phyloP scores from a whole-genome alignment of 75 land plant genomes.

The Cunninghamia lanceolata region DNA sequence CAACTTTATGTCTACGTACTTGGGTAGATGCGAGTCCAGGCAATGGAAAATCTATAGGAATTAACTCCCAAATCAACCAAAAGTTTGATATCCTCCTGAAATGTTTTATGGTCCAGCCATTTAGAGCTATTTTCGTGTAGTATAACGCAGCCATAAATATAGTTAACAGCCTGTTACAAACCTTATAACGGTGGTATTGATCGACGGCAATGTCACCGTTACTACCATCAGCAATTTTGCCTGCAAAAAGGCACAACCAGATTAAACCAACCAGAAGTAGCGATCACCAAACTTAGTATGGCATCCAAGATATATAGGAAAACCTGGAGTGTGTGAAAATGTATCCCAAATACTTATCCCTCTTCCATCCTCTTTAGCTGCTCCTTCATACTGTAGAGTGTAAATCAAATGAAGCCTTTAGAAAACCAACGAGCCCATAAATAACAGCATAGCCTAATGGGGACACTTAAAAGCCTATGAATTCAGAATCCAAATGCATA shows the following conservation, averaged over 20 bases:
- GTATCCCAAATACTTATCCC: slow-evolving; percentile 42
- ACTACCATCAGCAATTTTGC: slow-evolving; percentile 18
- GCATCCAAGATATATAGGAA: not conserved
- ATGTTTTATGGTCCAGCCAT: not conserved
- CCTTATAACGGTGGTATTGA: slow-evolving; percentile 35
- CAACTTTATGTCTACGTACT: slow-evolving; percentile 9
- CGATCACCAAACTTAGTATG: not conserved
- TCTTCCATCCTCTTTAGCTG: slow-evolving; percentile 28
- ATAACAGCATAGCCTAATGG: not conserved
- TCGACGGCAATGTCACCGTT: slow-evolving; percentile 22
- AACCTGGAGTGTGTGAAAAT: slow-evolving; percentile 23
- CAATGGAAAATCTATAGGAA: slow-evolving; percentile 20
- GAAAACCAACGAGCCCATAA: too few species aligned
- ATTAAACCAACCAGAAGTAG: not conserved
- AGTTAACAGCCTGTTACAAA: too few species aligned
- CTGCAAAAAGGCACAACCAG: slow-evolving; percentile 12
- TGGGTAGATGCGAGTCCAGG: too few species aligned
- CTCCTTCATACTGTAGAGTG: slow-evolving; percentile 38
- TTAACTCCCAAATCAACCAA: slow-evolving; percentile 12
- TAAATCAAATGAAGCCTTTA: not conserved
- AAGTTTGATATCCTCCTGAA: slow-evolving; percentile 3
- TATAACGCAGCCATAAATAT: too few species aligned
- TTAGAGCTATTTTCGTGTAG: not conserved
- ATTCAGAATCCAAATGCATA: too few species aligned
- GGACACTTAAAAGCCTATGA: not conserved